Evolutionary conservation across 805 yeast genomes (phyloP), one percentile per base, ranked within the genome.

Genomic region (Brettanomyces anomalus): DNA sequence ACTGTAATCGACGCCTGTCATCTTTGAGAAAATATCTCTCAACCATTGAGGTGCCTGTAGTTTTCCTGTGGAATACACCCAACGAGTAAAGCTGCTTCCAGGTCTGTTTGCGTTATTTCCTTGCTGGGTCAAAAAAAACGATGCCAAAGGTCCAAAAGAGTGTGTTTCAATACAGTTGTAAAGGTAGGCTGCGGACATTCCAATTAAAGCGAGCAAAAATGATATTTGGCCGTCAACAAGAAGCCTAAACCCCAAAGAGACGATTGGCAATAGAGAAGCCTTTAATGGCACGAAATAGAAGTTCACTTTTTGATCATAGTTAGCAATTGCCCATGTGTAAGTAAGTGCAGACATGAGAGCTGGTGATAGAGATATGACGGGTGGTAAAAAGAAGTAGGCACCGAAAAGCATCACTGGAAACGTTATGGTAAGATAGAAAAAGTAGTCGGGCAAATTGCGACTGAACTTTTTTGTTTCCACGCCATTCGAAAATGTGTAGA

Each of bases 81-180:
- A 73, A 10, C 54, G 50, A 18, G 47, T 41, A 19, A 39, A 35
- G 33, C 43, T 43, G 26, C 54, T 54, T 11, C 58, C 46, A 0
- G 65, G 56, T n/a, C 63, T 47, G 44, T 44, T 57, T 20, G 47
- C 56, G 37, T 44, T 51, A 13, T 46, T 44, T 11, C 51, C 49
- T 16, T 62, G 51, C 37, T 64, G 50, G 37, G 70, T 69, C 4
- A 53, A 43, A 13, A 60, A 33, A 14, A 60, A 33, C 1, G 58
- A 46, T 52, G 60, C 55, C 26, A 72, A 48, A 4, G 77, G 76
- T 0, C 77, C 77, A 37, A 60, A 55, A 3, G 85, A 73, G 34
- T 67, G 61, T 0, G 85, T 77, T 51, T 79, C 84, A 36, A 78
- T 55, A 54, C 86, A 81, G 47, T 72, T 74, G 60, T 77, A 79